phyloP scores from a whole-genome alignment of 148 eudicot species.

The Rhododendron mucronatum region DNA sequence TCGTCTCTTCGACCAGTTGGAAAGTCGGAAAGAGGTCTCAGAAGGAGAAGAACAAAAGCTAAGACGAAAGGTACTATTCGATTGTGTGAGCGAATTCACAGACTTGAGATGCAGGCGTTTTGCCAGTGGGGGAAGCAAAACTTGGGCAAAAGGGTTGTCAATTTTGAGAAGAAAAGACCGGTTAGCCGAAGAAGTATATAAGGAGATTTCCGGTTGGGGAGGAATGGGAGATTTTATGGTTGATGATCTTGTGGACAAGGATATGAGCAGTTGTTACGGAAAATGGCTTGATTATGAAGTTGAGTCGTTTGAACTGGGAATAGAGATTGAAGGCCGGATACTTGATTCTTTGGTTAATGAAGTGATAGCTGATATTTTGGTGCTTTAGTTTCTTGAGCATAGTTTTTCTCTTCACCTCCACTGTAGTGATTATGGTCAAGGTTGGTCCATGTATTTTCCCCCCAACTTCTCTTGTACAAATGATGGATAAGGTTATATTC shows the following conservation, averaged over 20 bases:
- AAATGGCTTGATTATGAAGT: slow-evolving; percentile 78
- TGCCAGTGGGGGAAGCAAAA: slow-evolving; percentile 40
- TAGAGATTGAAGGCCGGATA: slow-evolving; percentile 56
- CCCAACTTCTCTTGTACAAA: slow-evolving; percentile 2
- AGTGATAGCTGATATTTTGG: slow-evolving; percentile 56
- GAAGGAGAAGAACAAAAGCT: slow-evolving; percentile 15
- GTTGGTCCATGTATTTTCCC: neutral
- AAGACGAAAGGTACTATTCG: slow-evolving; percentile 56
- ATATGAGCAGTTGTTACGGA: slow-evolving; percentile 74
- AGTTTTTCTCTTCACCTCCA: slow-evolving; percentile 2
- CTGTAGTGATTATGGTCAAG: neutral
- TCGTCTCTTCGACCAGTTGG: slow-evolving; percentile 65
- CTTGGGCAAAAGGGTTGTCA: slow-evolving; percentile 54
- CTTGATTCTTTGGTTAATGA: slow-evolving; percentile 67
- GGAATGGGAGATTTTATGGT: slow-evolving; percentile 64
- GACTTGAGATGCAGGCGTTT: slow-evolving; percentile 54
- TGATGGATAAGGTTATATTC: neutral
- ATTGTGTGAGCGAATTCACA: slow-evolving; percentile 68
- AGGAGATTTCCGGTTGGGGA: slow-evolving; percentile 61
- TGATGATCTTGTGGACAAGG: slow-evolving; percentile 89
- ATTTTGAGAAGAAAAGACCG: slow-evolving; percentile 47
- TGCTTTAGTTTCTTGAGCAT: slow-evolving; percentile 5
- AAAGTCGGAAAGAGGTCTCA: slow-evolving; percentile 27
- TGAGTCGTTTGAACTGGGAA: slow-evolving; percentile 65
- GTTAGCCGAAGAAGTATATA: slow-evolving; percentile 64